Evolutionary conservation across 192 early-diverging fungal genomes (phyloP), one percentile per base, ranked within the genome.

Genomic region (Diversispora eburnea): DNA sequence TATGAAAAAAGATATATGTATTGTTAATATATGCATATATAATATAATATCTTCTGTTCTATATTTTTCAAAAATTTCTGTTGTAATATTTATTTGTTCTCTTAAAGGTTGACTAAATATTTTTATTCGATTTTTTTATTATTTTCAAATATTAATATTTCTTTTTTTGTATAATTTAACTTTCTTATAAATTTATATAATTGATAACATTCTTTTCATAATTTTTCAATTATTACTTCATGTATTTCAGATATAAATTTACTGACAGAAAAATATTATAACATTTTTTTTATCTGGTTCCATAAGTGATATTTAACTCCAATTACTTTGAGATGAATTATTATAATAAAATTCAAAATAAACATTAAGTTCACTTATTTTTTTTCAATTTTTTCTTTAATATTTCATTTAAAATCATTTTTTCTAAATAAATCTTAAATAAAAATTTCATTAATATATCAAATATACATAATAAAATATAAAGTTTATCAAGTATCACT

Each of bases 371-470:
- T 33, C 2, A 33, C 2, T 41, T 8, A 41, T 41, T 61, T 61
- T 61, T 61, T 61, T 19, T 61, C 0, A 41, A 61, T 61, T 61
- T 39, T 61, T 39, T 39, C 5, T 19, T 57, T 57, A 57, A 19
- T 8, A 58, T 58, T 58, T 58, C 20, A 19, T 20, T 58, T 7
- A 58, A 58, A 58, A 58, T 58, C 0, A 57, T 58, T 61, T 61
- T 61, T 42, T 61, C 8, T 33, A 33, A 61, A 61, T 12, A 61
- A 42, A 61, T 61, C 41, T 62, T 62, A 17, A 62, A 62, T 0
- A 62, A 43, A 62, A 0, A 62, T 45, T 62, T 6, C 41, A 62
- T 62, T 45, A 62, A 62, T 43, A 62, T n/a, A 62, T 62, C 60
- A 12, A 13, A 33, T 33, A 62, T 62, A 3, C 41, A 9, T 43